Evolutionary conservation across 176 grass and related monocot species (phyloP).

Genomic region (bread wheat (Triticum aestivum)): DNA sequence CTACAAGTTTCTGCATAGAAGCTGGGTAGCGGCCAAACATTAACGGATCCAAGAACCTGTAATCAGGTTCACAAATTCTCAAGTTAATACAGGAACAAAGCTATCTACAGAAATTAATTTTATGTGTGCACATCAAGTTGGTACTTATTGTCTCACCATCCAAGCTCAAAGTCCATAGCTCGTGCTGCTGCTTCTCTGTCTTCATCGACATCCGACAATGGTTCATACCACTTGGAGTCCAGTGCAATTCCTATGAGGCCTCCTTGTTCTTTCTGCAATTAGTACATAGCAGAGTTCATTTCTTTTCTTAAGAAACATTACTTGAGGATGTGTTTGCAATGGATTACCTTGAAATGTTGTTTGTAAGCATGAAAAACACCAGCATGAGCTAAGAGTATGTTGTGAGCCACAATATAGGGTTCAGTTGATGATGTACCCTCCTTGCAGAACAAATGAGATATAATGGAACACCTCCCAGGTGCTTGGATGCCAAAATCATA

Average conservation of each 20-base stretch:
- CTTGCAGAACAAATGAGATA: slow-evolving; percentile 79
- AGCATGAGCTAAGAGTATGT: slow-evolving; percentile 81
- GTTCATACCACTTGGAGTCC: slow-evolving; percentile 90
- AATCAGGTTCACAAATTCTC: slow-evolving; percentile 22
- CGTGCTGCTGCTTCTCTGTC: slow-evolving; percentile 68
- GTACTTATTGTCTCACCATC: slow-evolving; percentile 60
- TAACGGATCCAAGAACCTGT: slow-evolving; percentile 90
- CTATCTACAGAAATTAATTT: not conserved
- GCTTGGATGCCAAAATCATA: slow-evolving; percentile 88
- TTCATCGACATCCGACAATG: slow-evolving; percentile 63
- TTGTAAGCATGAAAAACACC: slow-evolving; percentile 68
- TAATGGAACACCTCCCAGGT: slow-evolving; percentile 79
- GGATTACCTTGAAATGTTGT: slow-evolving; percentile 69
- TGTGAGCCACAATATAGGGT: slow-evolving; percentile 81
- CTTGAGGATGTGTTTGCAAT: not conserved
- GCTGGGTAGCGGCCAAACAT: slow-evolving; percentile 80
- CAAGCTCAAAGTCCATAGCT: slow-evolving; percentile 92
- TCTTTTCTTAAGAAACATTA: not conserved
- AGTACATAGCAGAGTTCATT: not conserved
- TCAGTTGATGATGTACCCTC: slow-evolving; percentile 86
- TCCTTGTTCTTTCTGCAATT: slow-evolving; percentile 60
- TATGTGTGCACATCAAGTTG: not conserved
- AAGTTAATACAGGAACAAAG: slow-evolving; percentile 26
- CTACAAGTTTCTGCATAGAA: slow-evolving; percentile 81
- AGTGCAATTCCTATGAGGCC: slow-evolving; percentile 70